These are phyloP conservation scores for Silene vulgaris DNA, from an alignment of 179 eudicot genomes.

Conservation along the genomic window DNA sequence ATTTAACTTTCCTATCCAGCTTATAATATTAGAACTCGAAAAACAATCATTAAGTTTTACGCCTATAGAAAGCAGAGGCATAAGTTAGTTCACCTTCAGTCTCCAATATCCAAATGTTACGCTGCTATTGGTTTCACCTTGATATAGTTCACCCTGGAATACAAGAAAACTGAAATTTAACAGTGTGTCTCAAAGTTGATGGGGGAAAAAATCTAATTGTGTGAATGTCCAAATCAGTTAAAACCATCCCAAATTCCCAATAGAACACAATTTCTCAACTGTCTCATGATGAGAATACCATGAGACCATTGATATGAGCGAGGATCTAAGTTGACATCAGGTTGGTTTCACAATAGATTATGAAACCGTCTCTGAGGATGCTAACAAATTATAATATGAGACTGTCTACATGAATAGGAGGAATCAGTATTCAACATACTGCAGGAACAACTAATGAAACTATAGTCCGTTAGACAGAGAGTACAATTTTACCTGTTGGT, in stretches of 20 bases:
- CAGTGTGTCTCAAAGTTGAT: background rate
- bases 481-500: slow-evolving; percentile 58
- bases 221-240: too few relatives aligned
- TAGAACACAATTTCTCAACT: too few relatives aligned
- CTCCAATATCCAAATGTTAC: slow-evolving; percentile 25
- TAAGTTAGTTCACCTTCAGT: background rate
- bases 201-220: too few relatives aligned
- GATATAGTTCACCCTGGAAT: slow-evolving; percentile 72
- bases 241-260: too few relatives aligned
- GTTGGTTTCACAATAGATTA: background rate
- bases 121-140: slow-evolving; percentile 64
- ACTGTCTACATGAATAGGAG: too few relatives aligned
- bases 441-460: too few relatives aligned
- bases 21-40: slow-evolving; percentile 10
- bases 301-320: too few relatives aligned
- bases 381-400: too few relatives aligned
- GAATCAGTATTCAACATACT: too few relatives aligned
- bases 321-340: too few relatives aligned
- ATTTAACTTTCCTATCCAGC: slow-evolving; percentile 12
- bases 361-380: background rate
- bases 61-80: slow-evolving; percentile 15
- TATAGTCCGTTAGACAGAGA: background rate
- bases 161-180: slow-evolving; percentile 44
- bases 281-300: too few relatives aligned
- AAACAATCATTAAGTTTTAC: slow-evolving; percentile 1